Evolutionary conservation across 306 rosid species (phyloP).

Genomic region (Lotus japonicus): DNA sequence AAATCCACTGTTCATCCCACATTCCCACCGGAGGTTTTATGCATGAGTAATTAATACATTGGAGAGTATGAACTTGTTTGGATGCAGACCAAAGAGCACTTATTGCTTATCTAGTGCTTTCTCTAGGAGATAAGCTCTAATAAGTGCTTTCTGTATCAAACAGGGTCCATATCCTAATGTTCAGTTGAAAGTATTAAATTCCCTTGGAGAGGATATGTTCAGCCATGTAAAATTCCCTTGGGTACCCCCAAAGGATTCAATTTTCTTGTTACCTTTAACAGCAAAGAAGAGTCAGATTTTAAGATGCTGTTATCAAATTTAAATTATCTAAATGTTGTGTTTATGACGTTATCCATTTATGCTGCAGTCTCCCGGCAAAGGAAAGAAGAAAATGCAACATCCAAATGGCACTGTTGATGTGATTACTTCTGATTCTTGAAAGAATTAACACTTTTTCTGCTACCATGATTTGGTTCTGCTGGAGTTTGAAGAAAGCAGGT

Average conservation of each 20-base stretch:
- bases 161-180: no score
- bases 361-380: conserved; percentile 40
- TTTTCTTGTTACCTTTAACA: neutral
- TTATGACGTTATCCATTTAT: conserved; percentile 14
- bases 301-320: neutral
- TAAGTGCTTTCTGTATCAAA: no score
- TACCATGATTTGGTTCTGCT: neutral
- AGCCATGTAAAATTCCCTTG: neutral
- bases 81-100: no score
- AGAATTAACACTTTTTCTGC: neutral
- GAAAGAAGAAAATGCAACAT: conserved; percentile 34
- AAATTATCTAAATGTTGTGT: neutral
- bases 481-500: neutral
- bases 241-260: neutral
- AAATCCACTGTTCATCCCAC: no score
- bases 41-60: no score
- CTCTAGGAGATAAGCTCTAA: no score
- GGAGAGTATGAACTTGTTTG: no score
- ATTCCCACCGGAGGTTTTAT: no score
- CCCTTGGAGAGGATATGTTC: no score
- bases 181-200: no score
- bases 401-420: conserved; percentile 11
- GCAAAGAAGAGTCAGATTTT: neutral
- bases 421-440: conserved; percentile 14
- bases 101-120: no score